These are phyloP conservation scores for Thalassiosira profunda DNA, from an alignment of 108 stramenopile genomes.

Conservation along the genomic window DNA sequence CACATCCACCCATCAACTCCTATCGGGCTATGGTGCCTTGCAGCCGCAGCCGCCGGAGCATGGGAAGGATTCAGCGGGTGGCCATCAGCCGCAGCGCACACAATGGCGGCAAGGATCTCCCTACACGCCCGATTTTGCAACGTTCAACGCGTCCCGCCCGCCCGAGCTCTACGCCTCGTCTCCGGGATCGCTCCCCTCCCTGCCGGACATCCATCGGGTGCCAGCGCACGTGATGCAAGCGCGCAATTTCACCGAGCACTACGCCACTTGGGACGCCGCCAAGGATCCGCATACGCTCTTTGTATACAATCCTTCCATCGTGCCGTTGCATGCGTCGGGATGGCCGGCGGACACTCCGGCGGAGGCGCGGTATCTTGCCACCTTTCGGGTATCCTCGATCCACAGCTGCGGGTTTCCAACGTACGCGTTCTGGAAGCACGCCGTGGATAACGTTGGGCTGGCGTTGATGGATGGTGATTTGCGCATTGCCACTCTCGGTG, in stretches of 20 bases:
- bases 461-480: neutral
- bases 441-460: neutral
- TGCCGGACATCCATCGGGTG: neutral
- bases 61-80: no score
- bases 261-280: neutral
- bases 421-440: neutral
- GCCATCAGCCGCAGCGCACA: no score
- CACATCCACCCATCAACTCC: no score
- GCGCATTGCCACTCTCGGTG: neutral
- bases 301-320: conserved; percentile 1
- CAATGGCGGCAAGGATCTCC: no score
- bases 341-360: neutral
- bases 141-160: neutral
- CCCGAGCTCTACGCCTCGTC: neutral
- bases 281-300: neutral
- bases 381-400: neutral
- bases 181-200: neutral
- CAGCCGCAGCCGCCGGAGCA: no score
- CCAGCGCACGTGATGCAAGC: neutral
- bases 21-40: no score
- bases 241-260: neutral
- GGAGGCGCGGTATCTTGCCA: neutral
- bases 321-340: neutral
- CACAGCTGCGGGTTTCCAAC: conserved; percentile 2
- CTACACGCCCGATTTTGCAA: no score